phyloP scores from a whole-genome alignment of 2,329 filamentous ascomycete species.

The Lasiodiplodia citricola region DNA sequence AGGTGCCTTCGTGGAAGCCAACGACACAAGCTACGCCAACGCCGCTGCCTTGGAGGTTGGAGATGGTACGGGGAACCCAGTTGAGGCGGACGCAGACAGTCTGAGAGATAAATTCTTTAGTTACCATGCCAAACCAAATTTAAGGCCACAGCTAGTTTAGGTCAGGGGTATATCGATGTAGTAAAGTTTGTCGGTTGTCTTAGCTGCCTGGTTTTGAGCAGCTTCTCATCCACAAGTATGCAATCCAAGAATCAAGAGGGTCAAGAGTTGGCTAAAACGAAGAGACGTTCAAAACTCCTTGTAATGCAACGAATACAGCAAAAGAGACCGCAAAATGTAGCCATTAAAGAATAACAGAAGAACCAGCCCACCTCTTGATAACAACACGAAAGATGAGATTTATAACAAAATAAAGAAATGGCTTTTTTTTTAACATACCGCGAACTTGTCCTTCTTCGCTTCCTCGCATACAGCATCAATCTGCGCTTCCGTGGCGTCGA shows the following conservation, averaged over 20 bases:
- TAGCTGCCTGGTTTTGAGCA: neutral
- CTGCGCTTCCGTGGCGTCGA: constrained; percentile 53
- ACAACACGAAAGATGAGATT: neutral
- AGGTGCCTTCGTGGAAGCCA: constrained; percentile 65
- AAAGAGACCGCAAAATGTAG: neutral
- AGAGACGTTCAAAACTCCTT: neutral
- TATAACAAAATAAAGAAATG: neutral
- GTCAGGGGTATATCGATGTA: neutral
- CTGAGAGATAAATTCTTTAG: constrained; percentile 34
- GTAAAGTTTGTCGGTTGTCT: neutral
- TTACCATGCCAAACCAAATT: neutral
- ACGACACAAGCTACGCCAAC: constrained; percentile 64
- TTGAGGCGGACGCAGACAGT: constrained; percentile 63
- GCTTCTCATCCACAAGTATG: neutral
- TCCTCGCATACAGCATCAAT: constrained; percentile 62
- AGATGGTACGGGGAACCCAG: constrained; percentile 57
- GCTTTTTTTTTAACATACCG: constrained; percentile 37
- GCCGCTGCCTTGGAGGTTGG: constrained; percentile 53
- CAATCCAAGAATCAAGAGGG: neutral
- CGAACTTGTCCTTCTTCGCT: constrained; percentile 55
- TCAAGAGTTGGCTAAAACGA: neutral
- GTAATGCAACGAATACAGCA: neutral
- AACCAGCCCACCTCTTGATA: neutral
- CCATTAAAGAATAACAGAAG: neutral
- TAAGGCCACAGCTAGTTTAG: neutral